phyloP scores from a whole-genome alignment of 768 basidiomycete species.

The Rhizopogon vulgaris region DNA sequence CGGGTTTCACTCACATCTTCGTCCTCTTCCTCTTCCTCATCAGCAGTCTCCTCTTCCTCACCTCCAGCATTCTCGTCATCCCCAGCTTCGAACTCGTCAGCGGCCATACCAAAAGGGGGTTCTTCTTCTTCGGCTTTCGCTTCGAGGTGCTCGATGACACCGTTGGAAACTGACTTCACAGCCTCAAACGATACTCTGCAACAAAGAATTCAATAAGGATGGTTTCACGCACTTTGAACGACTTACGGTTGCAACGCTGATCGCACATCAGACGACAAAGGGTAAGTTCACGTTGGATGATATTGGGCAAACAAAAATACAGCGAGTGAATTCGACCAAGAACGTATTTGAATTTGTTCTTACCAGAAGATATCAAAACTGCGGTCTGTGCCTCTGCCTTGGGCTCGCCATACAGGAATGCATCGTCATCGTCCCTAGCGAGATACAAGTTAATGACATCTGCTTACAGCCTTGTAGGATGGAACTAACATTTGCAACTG shows the following conservation, averaged over 20 bases:
- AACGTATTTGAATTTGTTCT: constrained; percentile 28
- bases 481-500: constrained; percentile 17
- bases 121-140: constrained; percentile 33
- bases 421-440: constrained; percentile 73
- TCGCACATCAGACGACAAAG: constrained; percentile 32
- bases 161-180: constrained; percentile 35
- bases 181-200: constrained; percentile 37
- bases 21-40: constrained; percentile 30
- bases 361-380: constrained; percentile 38
- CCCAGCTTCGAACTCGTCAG: constrained; percentile 21
- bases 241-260: constrained; percentile 65
- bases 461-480: constrained; percentile 1
- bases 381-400: constrained; percentile 27
- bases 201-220: constrained; percentile 15
- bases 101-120: constrained; percentile 22
- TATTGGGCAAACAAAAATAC: constrained; percentile 29
- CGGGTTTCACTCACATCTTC: constrained; percentile 36
- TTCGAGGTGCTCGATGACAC: constrained; percentile 46
- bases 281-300: constrained; percentile 34
- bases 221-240: constrained; percentile 20
- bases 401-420: constrained; percentile 67
- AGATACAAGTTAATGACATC: constrained; percentile 19
- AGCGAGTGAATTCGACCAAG: constrained; percentile 25
- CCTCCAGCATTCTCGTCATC: constrained; percentile 35
- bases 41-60: constrained; percentile 31